Evolutionary conservation across 352 stramenopile genomes (phyloP), one percentile per base, ranked within the genome.

Genomic region (Phytophthora fragariae): DNA sequence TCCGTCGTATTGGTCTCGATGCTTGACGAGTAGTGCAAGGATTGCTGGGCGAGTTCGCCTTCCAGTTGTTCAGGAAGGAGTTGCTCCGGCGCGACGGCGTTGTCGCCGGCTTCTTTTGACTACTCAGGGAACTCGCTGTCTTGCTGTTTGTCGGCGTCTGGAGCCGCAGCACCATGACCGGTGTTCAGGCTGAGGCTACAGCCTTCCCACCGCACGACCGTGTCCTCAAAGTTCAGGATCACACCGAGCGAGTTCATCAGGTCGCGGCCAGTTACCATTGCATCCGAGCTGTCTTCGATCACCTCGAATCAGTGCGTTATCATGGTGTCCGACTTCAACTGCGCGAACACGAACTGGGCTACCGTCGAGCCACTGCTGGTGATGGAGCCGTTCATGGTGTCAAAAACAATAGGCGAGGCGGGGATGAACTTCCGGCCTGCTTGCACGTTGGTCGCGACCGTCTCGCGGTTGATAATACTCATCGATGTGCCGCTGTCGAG

Each of bases 261-360:
- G 46, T 64, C 56, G 10, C 55, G 55, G 19, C 33, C 63, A 35
- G 64, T 64, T 1, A 70, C 54, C 54, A 70, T 70, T 7, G 27
- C 46, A 15, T 64, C 63, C 0, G 8, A 37, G 24, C 55, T 52
- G 44, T 50, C 29, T 17, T 68, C 33, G 19, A 70, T 53, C 12
- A 59, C 55, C 15, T 70, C 63, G 14, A 70, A 64, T 5, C 44
- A 24, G 17, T 70, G 54, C 11, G 53, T 64, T 27, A 54, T 70
- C 41, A 63, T 19, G 10, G 63, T 33, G 17, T 46, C 44, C 21
- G 54, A 14, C 11, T 62, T 63, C 15, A 61, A 24, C 2, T 55
- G 15, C 11, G 55, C 29, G 6, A 64, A 19, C 1, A 15, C 5
- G 21, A 64, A 59, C 41, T 57, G 31, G 1, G 19, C 31, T 7